phyloP scores from a whole-genome alignment of 2,329 filamentous ascomycete species.

The Parascedosporium putredinis region DNA sequence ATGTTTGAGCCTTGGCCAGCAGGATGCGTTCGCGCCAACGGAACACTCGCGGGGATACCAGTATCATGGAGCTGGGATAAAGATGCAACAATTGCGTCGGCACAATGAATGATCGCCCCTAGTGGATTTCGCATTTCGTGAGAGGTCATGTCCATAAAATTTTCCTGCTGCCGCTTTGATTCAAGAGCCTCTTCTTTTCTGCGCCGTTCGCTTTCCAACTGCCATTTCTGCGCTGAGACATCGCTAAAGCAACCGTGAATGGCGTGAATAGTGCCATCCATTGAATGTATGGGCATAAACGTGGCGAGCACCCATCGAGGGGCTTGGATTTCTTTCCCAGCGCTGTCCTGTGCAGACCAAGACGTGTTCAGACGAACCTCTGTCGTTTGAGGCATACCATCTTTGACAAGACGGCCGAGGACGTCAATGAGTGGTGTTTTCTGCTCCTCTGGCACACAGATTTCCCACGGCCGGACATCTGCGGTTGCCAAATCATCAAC shows the following conservation, averaged over 20 bases:
- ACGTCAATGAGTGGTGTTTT: slow-evolving; percentile 27
- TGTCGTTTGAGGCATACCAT: slow-evolving; percentile 32
- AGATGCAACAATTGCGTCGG: slow-evolving; percentile 55
- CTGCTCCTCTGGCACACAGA: slow-evolving; percentile 35
- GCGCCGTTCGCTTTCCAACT: slow-evolving; percentile 37
- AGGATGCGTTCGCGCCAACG: background rate
- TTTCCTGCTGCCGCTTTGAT: slow-evolving; percentile 60
- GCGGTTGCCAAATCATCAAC: slow-evolving; percentile 24
- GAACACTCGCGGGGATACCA: background rate
- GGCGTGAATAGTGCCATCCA: slow-evolving; percentile 34
- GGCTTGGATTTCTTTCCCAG: slow-evolving; percentile 30
- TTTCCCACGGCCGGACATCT: slow-evolving; percentile 32
- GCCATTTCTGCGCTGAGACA: slow-evolving; percentile 39
- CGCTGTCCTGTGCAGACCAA: slow-evolving; percentile 34
- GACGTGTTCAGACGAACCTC: slow-evolving; percentile 38
- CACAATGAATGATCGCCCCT: slow-evolving; percentile 63
- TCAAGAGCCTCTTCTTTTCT: slow-evolving; percentile 47
- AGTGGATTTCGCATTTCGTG: slow-evolving; percentile 68
- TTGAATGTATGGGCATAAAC: slow-evolving; percentile 37
- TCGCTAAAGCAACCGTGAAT: slow-evolving; percentile 37
- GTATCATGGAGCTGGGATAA: slow-evolving; percentile 26
- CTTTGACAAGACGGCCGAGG: slow-evolving; percentile 26
- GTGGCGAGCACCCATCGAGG: slow-evolving; percentile 39
- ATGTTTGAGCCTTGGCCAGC: slow-evolving; percentile 10
- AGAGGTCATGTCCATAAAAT: slow-evolving; percentile 68